Percentiles rank a stretch among this genome's conserved stretches.
phyloP scores from a whole-genome alignment of 2,329 filamentous ascomycete species.

The Alternaria alternata region DNA sequence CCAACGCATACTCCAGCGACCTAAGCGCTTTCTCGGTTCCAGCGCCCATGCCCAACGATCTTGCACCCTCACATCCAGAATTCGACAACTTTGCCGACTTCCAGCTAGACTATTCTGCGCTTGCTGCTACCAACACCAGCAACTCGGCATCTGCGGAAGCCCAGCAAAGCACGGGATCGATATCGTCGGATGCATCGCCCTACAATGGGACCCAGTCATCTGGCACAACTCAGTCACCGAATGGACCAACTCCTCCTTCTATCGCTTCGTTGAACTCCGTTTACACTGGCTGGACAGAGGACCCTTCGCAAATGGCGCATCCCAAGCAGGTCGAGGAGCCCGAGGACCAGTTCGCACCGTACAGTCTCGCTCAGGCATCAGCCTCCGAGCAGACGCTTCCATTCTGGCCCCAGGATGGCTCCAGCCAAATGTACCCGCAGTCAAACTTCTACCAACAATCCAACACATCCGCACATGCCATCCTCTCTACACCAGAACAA shows the following conservation, averaged over 20 bases:
- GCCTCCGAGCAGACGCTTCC: conserved; percentile 43
- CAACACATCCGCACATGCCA: conserved; percentile 48
- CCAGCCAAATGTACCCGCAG: conserved; percentile 34
- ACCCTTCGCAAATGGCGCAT: conserved; percentile 32
- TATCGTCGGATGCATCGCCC: conserved; percentile 47
- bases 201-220: conserved; percentile 46
- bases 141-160: conserved; percentile 35
- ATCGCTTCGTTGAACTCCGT: conserved; percentile 48
- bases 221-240: conserved; percentile 43
- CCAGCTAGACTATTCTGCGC: conserved; percentile 32
- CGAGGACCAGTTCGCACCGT: conserved; percentile 43
- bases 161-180: conserved; percentile 41
- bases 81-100: conserved; percentile 41
- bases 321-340: conserved; percentile 37
- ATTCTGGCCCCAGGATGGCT: conserved; percentile 38
- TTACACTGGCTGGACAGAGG: conserved; percentile 50
- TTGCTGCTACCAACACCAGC: conserved; percentile 33
- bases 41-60: conserved; percentile 30
- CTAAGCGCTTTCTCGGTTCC: conserved; percentile 35
- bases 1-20: conserved; percentile 33
- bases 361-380: conserved; percentile 41
- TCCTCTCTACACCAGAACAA: conserved; percentile 46
- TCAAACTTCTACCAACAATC: conserved; percentile 47
- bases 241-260: conserved; percentile 42
- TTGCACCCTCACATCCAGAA: conserved; percentile 30